Percentiles rank a stretch among this genome's conserved stretches.
Evolutionary conservation across 768 basidiomycete species (phyloP).

Genomic region (Floccularia luteovirens): DNA sequence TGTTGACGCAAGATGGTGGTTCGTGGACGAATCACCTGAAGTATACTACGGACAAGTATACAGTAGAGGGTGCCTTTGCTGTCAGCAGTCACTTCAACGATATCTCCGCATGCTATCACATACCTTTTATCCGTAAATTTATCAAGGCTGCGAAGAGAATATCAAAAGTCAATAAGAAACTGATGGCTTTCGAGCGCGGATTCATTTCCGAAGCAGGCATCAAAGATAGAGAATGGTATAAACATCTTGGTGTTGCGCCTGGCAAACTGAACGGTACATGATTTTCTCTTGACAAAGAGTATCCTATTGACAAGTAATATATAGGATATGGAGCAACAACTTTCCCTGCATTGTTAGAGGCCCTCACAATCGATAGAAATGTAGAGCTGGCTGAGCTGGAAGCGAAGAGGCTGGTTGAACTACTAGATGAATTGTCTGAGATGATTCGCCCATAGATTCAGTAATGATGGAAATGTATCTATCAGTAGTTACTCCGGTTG

Average conservation of each 20-base stretch:
- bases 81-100: no score
- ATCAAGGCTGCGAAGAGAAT: constrained; percentile 54
- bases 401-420: constrained; percentile 40
- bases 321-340: constrained; percentile 82
- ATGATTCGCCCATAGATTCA: constrained; percentile 24
- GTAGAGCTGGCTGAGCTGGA: constrained; percentile 54
- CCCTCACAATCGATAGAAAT: constrained; percentile 65
- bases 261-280: constrained; percentile 73
- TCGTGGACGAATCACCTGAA: no score
- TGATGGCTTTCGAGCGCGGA: constrained; percentile 68
- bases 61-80: no score
- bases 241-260: constrained; percentile 79
- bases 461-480: constrained; percentile 7
- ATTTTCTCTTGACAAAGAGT: not conserved
- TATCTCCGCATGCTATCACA: constrained; percentile 12
- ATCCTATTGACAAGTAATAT: not conserved
- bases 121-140: constrained; percentile 31
- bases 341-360: constrained; percentile 73
- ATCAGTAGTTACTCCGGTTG: no score
- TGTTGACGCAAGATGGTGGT: no score
- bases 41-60: no score
- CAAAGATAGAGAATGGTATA: constrained; percentile 80
- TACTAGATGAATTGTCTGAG: constrained; percentile 48
- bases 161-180: constrained; percentile 51
- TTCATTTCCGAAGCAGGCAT: constrained; percentile 77